phyloP scores from a whole-genome alignment of 345 rosid species.

The Alliaria petiolata region DNA sequence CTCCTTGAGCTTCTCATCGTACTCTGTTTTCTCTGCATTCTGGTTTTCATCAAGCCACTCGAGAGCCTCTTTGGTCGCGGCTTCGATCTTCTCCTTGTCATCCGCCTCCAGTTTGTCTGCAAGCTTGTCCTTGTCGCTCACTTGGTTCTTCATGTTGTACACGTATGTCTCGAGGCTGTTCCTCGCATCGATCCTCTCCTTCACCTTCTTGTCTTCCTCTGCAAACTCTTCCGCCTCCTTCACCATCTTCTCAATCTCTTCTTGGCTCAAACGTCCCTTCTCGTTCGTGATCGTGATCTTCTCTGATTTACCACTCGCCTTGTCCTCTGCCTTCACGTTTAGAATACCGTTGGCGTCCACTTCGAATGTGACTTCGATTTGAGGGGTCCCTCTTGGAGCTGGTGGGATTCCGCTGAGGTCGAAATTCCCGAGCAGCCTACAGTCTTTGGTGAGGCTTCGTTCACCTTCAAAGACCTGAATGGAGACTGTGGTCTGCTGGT shows the following conservation, averaged over 20 bases:
- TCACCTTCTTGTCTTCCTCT: constrained; percentile 93
- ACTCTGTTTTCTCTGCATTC: constrained; percentile 78
- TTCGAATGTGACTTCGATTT: constrained; percentile 95
- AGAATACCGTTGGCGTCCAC: constrained; percentile 95
- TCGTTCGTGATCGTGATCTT: constrained; percentile 96
- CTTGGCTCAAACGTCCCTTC: constrained; percentile 93
- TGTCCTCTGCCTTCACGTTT: constrained; percentile 90
- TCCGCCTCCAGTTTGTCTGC: constrained; percentile 90
- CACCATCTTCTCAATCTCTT: constrained; percentile 94
- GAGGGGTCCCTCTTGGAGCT: constrained; percentile 98
- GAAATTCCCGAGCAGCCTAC: constrained; percentile 81
- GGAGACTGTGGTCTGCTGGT: constrained; percentile 96
- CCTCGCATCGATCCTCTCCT: constrained; percentile 90
- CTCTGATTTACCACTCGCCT: constrained; percentile 82
- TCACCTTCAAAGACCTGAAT: constrained; percentile 99
- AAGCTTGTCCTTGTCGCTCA: constrained; percentile 85
- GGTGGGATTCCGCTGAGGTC: constrained; percentile 84
- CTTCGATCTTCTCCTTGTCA: constrained; percentile 88
- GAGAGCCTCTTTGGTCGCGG: constrained; percentile 83
- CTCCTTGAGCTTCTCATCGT: constrained; percentile 95
- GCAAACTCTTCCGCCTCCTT: constrained; percentile 94
- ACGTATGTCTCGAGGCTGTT: constrained; percentile 83
- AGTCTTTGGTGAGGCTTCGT: constrained; percentile 95
- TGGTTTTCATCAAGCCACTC: constrained; percentile 97
- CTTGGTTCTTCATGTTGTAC: constrained; percentile 97